These are phyloP conservation scores for Thinopyrum elongatum DNA, from an alignment of 176 grass and related monocot species.

Conservation along the genomic window DNA sequence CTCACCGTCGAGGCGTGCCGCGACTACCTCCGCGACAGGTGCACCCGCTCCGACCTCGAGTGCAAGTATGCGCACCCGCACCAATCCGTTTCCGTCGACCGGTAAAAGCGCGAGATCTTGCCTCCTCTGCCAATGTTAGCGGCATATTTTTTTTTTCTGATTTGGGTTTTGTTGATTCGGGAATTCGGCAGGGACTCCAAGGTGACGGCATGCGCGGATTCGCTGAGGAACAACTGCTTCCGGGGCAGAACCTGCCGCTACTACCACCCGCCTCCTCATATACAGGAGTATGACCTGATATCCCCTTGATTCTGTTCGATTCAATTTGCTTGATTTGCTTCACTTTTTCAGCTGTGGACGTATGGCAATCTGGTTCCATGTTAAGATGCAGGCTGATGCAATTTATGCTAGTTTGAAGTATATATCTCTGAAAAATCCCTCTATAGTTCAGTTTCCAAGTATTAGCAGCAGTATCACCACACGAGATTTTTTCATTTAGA, in stretches of 20 bases:
- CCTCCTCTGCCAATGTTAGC: not conserved
- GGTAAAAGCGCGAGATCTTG: constrained; percentile 31
- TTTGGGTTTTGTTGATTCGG: not conserved
- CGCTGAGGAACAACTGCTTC: constrained; percentile 56
- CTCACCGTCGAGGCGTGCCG: constrained; percentile 51
- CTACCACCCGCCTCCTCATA: constrained; percentile 67
- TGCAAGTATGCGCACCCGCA: constrained; percentile 78
- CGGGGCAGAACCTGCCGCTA: constrained; percentile 66
- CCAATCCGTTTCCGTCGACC: constrained; percentile 45
- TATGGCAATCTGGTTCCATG: not conserved
- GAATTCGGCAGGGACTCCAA: constrained; percentile 56
- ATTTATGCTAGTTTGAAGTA: not conserved
- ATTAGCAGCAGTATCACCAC: not conserved
- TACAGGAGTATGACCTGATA: constrained; percentile 49
- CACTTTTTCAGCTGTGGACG: not conserved
- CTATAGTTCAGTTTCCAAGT: not conserved
- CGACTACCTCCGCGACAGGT: constrained; percentile 54
- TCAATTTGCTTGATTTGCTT: not conserved
- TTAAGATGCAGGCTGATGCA: not conserved
- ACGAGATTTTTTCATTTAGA: not conserved
- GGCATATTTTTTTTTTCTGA: constrained; percentile 13
- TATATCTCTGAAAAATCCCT: not conserved
- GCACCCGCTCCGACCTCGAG: constrained; percentile 50
- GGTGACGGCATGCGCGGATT: constrained; percentile 81
- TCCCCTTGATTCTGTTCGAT: not conserved